These are phyloP conservation scores for Ascochyta koolunga DNA, from an alignment of 2,329 filamentous ascomycete species.

Conservation along the genomic window DNA sequence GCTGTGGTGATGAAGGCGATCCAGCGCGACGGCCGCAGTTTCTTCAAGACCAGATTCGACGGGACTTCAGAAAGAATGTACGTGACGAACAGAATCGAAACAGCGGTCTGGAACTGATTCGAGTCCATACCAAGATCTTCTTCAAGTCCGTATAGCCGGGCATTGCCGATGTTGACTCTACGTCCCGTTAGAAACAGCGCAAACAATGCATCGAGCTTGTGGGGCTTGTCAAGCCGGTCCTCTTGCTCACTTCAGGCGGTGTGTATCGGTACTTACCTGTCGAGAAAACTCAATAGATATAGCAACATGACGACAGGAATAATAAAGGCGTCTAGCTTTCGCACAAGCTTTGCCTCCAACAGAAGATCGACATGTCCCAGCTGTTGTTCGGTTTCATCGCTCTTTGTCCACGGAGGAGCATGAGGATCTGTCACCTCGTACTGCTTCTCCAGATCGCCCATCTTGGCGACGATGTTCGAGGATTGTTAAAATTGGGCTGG, in stretches of 20 bases:
- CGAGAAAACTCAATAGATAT: constrained; percentile 78
- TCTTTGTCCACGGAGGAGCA: constrained; percentile 20
- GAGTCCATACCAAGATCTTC: constrained; percentile 64
- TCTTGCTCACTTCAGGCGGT: not conserved
- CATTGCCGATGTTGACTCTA: constrained; percentile 74
- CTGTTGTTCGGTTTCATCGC: constrained; percentile 34
- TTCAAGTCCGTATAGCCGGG: constrained; percentile 67
- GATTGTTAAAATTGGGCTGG: not conserved
- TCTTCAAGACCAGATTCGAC: constrained; percentile 55
- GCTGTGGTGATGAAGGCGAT: constrained; percentile 66
- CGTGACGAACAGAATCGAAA: constrained; percentile 54
- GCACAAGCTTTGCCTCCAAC: constrained; percentile 62
- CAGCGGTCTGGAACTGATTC: constrained; percentile 69
- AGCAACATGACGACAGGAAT: constrained; percentile 71
- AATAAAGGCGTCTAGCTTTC: constrained; percentile 68
- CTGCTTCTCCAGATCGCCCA: constrained; percentile 40
- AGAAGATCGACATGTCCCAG: constrained; percentile 46
- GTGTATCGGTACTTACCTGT: constrained; percentile 60
- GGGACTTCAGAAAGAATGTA: constrained; percentile 55
- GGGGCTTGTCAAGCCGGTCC: not conserved
- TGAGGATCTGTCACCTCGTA: constrained; percentile 19
- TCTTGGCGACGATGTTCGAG: constrained; percentile 11
- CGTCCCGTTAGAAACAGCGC: constrained; percentile 13
- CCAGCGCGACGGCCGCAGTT: constrained; percentile 52
- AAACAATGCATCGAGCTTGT: not conserved